Base-by-base conservation (phyloP, 257 asterid genomes). In the Penstemon davidsonii region DNA sequence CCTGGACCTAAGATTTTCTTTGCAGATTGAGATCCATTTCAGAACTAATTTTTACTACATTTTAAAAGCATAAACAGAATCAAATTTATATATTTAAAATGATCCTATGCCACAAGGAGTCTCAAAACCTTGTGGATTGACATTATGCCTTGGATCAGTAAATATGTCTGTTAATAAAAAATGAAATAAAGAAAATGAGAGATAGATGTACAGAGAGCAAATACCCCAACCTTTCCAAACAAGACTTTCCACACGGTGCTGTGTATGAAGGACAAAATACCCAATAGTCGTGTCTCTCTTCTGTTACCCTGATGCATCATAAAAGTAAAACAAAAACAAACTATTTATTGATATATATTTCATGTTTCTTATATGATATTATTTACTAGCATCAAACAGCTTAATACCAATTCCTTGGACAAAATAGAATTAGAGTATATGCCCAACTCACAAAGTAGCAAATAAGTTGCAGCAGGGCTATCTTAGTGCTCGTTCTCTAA, bases 161-260 rank as follows among this genome's bases (percentile, higher is more conserved):
- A 33, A 12, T 6, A 42, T 4, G 25, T n/a, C 15, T 6, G 50
- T 37, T 57, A 51, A 60, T 7, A n/a, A 37, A 37, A 13, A 64
- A 19, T 67, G 52, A 59, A 42, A 53, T 4, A 19, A 8, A 55
- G 3, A 46, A 12, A 13, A 19, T 5, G 13, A 13, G 6, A 62
- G 33, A 44, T 7, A 37, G n/a, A 13, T 9, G 3, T 11, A 6
- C 13, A 7, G 41, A 43, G 54, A 53, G 75, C 66, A 12, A 12
- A 41, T 38, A 3, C 12, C n/a, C 80, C 7, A 68, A 88, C 96
- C 95, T 88, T 88, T 73, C 97, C 97, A 71, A 90, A 88, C 78
- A 90, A 82, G 78, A 86, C 92, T 79, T 90, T 90, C 97, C 97
- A 90, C 60, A 90, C 95, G 9, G 97, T 90, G 82, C 96, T 90